phyloP scores from a whole-genome alignment of 441 rosid species.

The Bruguiera hainesii region DNA sequence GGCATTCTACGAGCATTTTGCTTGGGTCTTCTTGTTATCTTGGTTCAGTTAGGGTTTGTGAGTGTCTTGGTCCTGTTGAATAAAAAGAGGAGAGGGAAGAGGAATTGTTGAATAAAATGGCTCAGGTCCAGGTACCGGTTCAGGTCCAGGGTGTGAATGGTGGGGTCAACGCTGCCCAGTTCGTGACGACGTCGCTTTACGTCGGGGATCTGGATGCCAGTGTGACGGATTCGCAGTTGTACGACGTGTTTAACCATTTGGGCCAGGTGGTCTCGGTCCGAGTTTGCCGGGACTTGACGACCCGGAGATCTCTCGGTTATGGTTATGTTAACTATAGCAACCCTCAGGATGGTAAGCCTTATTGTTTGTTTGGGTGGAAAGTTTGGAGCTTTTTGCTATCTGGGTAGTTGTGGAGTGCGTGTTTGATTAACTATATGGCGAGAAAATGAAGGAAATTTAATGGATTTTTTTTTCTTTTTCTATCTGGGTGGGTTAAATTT shows the following conservation, averaged over 20 bases:
- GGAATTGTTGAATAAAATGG: conserved; percentile 32
- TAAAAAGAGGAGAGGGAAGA: conserved; percentile 58
- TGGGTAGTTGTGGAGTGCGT: background rate
- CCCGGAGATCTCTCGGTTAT: conserved; percentile 69
- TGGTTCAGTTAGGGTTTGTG: background rate
- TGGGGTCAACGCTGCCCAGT: conserved; percentile 1
- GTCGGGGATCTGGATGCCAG: conserved; percentile 70
- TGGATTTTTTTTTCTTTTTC: no score
- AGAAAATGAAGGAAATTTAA: background rate
- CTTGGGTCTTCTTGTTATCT: background rate
- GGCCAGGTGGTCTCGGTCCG: conserved; percentile 71
- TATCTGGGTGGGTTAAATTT: background rate
- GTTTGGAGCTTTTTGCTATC: background rate
- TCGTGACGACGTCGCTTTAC: conserved; percentile 54
- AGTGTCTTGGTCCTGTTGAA: conserved; percentile 13
- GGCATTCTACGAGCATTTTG: background rate
- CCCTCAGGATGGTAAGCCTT: conserved; percentile 53
- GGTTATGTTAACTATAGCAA: conserved; percentile 63
- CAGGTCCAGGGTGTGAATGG: conserved; percentile 39
- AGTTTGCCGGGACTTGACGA: conserved; percentile 56
- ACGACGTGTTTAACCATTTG: conserved; percentile 55
- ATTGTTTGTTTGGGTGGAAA: background rate
- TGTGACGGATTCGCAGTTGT: conserved; percentile 65
- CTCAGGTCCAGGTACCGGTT: conserved; percentile 49
- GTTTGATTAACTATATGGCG: background rate